A percentile compares a stretch with the other conserved stretches of the same genome.
Conservation (phyloP, 2,329 filamentous ascomycete genomes). For the Madurella fahalii region DNA sequence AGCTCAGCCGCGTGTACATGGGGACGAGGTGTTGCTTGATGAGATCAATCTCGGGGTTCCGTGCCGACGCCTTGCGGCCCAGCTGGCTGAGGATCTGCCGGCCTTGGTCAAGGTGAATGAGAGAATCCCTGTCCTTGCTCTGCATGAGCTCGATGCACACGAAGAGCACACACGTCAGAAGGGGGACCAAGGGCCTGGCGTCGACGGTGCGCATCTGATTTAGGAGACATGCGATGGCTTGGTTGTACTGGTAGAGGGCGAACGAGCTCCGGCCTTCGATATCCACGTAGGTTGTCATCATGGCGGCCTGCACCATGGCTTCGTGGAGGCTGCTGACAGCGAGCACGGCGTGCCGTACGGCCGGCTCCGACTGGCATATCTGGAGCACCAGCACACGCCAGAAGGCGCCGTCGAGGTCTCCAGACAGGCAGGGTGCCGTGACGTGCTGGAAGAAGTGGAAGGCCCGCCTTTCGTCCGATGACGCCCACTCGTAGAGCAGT, state of each 20-base stretch:
- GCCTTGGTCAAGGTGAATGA: slow-evolving; percentile 43
- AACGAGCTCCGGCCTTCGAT: slow-evolving; percentile 28
- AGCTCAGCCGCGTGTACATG: slow-evolving; percentile 41
- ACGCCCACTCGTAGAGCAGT: slow-evolving; percentile 28
- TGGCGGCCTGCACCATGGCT: slow-evolving; percentile 18
- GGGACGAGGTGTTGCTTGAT: slow-evolving; percentile 40
- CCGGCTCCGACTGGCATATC: slow-evolving; percentile 41
- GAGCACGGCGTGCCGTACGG: slow-evolving; percentile 46
- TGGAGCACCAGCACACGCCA: slow-evolving; percentile 45
- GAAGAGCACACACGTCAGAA: slow-evolving; percentile 47
- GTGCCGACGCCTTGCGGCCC: slow-evolving; percentile 22
- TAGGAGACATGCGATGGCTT: slow-evolving; percentile 42
- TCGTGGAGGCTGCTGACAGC: slow-evolving; percentile 49
- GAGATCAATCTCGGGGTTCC: slow-evolving; percentile 34
- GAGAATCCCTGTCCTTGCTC: slow-evolving; percentile 43
- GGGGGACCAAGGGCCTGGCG: slow-evolving; percentile 31
- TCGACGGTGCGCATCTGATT: slow-evolving; percentile 32
- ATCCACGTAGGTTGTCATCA: slow-evolving; percentile 26
- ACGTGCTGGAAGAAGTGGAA: slow-evolving; percentile 39
- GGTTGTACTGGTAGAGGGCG: slow-evolving; percentile 45
- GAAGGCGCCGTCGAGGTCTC: slow-evolving; percentile 40
- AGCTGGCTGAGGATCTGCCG: slow-evolving; percentile 39
- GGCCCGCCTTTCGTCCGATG: slow-evolving; percentile 33
- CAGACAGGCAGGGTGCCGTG: slow-evolving; percentile 39
- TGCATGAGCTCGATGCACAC: slow-evolving; percentile 53